Percentiles rank a stretch among this genome's conserved stretches.
phyloP scores from a whole-genome alignment of 1,284 basidiomycete species.

The Cerrena zonata region DNA sequence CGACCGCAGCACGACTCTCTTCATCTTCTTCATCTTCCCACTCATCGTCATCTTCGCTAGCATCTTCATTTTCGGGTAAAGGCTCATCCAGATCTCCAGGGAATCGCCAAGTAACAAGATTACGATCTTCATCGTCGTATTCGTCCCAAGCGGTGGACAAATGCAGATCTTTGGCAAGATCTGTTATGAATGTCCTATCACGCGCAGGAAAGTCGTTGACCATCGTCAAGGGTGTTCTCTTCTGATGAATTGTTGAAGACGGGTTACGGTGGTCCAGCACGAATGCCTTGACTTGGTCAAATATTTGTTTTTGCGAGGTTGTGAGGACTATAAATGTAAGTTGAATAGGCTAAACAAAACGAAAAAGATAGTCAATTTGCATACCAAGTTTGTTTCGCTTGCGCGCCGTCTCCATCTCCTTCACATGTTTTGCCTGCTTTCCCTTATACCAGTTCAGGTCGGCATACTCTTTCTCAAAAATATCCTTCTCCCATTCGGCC shows the following conservation, averaged over 20 bases:
- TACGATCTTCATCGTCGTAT: slow-evolving; percentile 78
- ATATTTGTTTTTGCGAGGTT: slow-evolving; percentile 66
- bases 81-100: slow-evolving; percentile 45
- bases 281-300: slow-evolving; percentile 72
- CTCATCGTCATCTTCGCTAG: slow-evolving; percentile 29
- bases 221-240: slow-evolving; percentile 51
- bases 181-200: slow-evolving; percentile 73
- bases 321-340: slow-evolving; percentile 53
- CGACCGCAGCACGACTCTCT: slow-evolving; percentile 58
- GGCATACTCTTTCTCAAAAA: slow-evolving; percentile 86
- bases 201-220: slow-evolving; percentile 72
- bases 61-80: slow-evolving; percentile 31
- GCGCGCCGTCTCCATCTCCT: slow-evolving; percentile 48
- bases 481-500: slow-evolving; percentile 78
- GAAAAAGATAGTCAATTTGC: slow-evolving; percentile 14
- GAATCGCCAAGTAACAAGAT: slow-evolving; percentile 60
- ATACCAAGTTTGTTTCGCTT: slow-evolving; percentile 49
- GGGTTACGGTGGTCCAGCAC: slow-evolving; percentile 51
- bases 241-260: slow-evolving; percentile 30
- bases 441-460: slow-evolving; percentile 89
- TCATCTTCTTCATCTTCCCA: slow-evolving; percentile 49
- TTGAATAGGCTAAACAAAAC: not conserved
- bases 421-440: slow-evolving; percentile 72
- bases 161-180: slow-evolving; percentile 71
- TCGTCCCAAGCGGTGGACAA: slow-evolving; percentile 83